These are phyloP conservation scores for Yamadazyma membranifaciens DNA, from an alignment of 1,139 yeast species.

Conservation along the genomic window DNA sequence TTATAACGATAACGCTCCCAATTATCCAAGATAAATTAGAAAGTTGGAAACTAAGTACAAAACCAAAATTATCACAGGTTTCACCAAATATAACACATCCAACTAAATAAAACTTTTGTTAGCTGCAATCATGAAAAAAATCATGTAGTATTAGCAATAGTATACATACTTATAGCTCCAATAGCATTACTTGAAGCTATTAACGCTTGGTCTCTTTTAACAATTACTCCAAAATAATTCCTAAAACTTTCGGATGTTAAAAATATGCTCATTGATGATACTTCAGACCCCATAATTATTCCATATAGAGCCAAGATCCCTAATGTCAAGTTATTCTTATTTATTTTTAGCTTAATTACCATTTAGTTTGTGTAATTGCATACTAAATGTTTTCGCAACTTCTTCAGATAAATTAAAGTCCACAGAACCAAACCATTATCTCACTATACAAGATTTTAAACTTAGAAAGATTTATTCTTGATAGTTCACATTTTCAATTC, in stretches of 20 bases:
- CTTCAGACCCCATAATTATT: conserved; percentile 32
- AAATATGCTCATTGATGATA: conserved; percentile 25
- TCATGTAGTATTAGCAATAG: too few species aligned
- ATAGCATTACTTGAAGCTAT: conserved; percentile 28
- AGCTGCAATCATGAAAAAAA: background rate
- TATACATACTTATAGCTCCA: conserved; percentile 21
- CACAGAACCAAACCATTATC: background rate
- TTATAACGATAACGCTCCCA: conserved; percentile 24
- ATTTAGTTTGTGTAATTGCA: conserved; percentile 1
- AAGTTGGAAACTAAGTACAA: conserved; percentile 24
- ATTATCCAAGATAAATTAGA: conserved; percentile 27
- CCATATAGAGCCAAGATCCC: conserved; percentile 27
- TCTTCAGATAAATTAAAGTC: too few species aligned
- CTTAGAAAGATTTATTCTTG: too few species aligned
- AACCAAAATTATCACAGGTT: conserved; percentile 30
- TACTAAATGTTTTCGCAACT: conserved; percentile 7
- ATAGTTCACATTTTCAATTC: too few species aligned
- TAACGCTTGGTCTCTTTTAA: conserved; percentile 25
- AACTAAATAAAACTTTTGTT: conserved; percentile 16
- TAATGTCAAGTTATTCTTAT: conserved; percentile 17
- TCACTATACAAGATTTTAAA: too few species aligned
- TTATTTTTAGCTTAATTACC: conserved; percentile 16
- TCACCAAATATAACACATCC: conserved; percentile 34
- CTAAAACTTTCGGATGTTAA: conserved; percentile 22
- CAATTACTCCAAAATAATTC: conserved; percentile 22